These are phyloP conservation scores for Monilinia fructigena DNA, from an alignment of 2,329 filamentous ascomycete genomes.

Conservation along the genomic window DNA sequence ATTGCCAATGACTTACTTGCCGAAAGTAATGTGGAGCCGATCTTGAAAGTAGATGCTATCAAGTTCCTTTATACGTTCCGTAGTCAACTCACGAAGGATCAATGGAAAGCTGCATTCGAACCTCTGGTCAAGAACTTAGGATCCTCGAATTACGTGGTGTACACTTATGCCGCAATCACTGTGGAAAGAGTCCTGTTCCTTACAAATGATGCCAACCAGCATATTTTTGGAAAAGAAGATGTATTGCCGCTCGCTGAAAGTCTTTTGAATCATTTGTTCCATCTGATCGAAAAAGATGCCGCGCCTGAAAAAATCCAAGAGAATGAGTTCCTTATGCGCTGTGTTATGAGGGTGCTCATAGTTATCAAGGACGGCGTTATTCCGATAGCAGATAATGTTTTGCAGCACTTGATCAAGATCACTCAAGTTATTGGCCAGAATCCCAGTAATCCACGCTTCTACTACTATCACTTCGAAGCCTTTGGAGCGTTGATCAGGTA, in stretches of 20 bases:
- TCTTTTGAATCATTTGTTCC: conserved; percentile 85
- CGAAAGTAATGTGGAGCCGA: conserved; percentile 68
- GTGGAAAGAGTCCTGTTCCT: conserved; percentile 91
- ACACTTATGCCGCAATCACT: conserved; percentile 94
- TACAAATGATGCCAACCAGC: conserved; percentile 69
- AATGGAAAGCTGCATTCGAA: conserved; percentile 88
- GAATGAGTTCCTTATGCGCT: conserved; percentile 98
- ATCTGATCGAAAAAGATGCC: conserved; percentile 79
- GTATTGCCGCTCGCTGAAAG: conserved; percentile 83
- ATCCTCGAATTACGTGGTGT: conserved; percentile 91
- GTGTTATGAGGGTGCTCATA: conserved; percentile 95
- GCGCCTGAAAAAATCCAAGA: conserved; percentile 93
- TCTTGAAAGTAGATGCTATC: conserved; percentile 95
- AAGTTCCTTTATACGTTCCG: conserved; percentile 98
- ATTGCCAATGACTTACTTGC: conserved; percentile 84
- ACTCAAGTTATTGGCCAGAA: conserved; percentile 91
- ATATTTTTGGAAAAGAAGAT: conserved; percentile 75
- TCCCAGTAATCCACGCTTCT: conserved; percentile 95
- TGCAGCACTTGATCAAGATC: conserved; percentile 82
- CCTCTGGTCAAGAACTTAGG: conserved; percentile 88
- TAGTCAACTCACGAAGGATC: conserved; percentile 85
- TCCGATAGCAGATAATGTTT: conserved; percentile 71
- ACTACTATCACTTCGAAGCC: conserved; percentile 97
- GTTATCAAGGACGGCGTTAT: conserved; percentile 83
- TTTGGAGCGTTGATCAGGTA: conserved; percentile 76